phyloP scores from a whole-genome alignment of 257 asterid species.

The Ilex aquifolium region DNA sequence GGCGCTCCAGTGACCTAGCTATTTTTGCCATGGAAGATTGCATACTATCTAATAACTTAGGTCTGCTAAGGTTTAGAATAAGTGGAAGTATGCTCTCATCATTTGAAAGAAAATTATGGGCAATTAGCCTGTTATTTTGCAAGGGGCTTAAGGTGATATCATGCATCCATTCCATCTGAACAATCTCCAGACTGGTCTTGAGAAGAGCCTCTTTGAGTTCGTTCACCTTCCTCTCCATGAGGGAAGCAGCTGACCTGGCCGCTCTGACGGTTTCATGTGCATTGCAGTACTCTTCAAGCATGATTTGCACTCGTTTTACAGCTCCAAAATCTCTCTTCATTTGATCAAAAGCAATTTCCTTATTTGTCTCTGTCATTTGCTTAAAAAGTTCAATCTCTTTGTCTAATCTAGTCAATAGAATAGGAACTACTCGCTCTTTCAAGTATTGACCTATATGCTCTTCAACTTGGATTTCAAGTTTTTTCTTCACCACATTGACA shows the following conservation, averaged over 20 bases:
- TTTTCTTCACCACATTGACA: slow-evolving; percentile 65
- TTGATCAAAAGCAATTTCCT: slow-evolving; percentile 36
- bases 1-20: slow-evolving; percentile 69
- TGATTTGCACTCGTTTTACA: slow-evolving; percentile 47
- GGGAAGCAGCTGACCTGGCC: slow-evolving; percentile 73
- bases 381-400: slow-evolving; percentile 52
- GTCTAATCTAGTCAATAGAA: slow-evolving; percentile 54
- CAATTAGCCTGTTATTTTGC: slow-evolving; percentile 53
- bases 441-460: slow-evolving; percentile 70
- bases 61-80: slow-evolving; percentile 63
- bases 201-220: slow-evolving; percentile 73
- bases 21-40: slow-evolving; percentile 65
- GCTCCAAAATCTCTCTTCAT: slow-evolving; percentile 31
- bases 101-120: slow-evolving; percentile 49
- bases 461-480: slow-evolving; percentile 56
- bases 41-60: slow-evolving; percentile 62
- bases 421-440: slow-evolving; percentile 70
- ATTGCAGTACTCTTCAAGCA: slow-evolving; percentile 88
- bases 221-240: slow-evolving; percentile 72
- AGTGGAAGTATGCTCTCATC: slow-evolving; percentile 57
- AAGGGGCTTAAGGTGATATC: slow-evolving; percentile 51
- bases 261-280: slow-evolving; percentile 89
- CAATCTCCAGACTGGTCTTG: slow-evolving; percentile 71
- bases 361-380: slow-evolving; percentile 39
- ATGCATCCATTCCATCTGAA: slow-evolving; percentile 92